A percentile compares a stretch with the other conserved stretches of the same genome.
phyloP scores from a whole-genome alignment of 225 moss, liverwort and hornwort species.

The Thuidium tamariscinum region DNA sequence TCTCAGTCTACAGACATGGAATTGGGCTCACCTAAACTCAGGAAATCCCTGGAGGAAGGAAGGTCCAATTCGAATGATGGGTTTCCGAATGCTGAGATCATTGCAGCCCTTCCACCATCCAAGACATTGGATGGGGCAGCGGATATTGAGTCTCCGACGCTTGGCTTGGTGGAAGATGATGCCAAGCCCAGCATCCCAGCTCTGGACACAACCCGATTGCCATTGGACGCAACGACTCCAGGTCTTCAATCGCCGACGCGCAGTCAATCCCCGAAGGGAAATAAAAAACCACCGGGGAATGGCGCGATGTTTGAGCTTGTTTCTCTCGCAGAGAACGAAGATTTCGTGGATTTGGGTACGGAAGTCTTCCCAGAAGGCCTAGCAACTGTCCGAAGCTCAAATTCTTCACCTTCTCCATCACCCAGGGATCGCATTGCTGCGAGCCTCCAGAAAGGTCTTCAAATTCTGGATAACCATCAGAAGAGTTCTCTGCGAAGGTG shows the following conservation, averaged over 20 bases:
- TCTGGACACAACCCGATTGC: neutral
- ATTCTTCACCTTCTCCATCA: slow-evolving; percentile 29
- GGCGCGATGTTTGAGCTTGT: slow-evolving; percentile 22
- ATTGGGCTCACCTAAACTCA: slow-evolving; percentile 6
- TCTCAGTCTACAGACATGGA: slow-evolving; percentile 27
- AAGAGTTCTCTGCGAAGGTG: slow-evolving; percentile 56
- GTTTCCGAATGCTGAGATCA: neutral
- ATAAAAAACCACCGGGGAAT: slow-evolving; percentile 10
- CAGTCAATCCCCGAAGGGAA: slow-evolving; percentile 55
- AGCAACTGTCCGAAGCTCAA: slow-evolving; percentile 12
- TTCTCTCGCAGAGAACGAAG: slow-evolving; percentile 35
- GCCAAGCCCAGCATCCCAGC: slow-evolving; percentile 2
- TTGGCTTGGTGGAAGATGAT: slow-evolving; percentile 39
- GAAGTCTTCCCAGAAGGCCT: slow-evolving; percentile 9
- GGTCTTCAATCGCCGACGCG: slow-evolving; percentile 58
- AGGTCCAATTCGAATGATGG: neutral
- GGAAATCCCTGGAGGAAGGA: neutral
- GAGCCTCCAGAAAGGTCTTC: slow-evolving; percentile 82
- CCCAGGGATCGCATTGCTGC: slow-evolving; percentile 85
- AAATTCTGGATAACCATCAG: slow-evolving; percentile 87
- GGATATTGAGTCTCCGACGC: slow-evolving; percentile 19
- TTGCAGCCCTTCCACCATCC: neutral
- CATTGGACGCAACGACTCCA: slow-evolving; percentile 1
- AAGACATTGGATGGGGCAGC: slow-evolving; percentile 18
- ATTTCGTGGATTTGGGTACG: slow-evolving; percentile 23